Evolutionary conservation across 768 basidiomycete species (phyloP).

Genomic region (Antrodiella citrinella): DNA sequence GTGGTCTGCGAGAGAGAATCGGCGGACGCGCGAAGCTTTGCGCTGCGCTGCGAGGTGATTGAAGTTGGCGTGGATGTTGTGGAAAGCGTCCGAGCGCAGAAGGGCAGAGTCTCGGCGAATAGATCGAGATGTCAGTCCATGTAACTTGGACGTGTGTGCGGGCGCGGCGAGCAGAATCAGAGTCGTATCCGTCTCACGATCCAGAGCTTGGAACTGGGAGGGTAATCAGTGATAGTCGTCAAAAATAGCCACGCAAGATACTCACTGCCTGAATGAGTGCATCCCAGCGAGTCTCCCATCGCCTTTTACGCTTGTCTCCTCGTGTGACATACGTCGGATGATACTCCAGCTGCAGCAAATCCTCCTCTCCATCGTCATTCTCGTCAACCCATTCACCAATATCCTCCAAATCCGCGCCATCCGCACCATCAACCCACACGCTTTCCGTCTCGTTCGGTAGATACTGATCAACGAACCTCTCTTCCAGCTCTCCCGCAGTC

Average conservation of each 20-base stretch:
- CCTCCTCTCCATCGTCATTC: conserved; percentile 55
- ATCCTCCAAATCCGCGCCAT: conserved; percentile 21
- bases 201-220: conserved; percentile 64
- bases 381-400: conserved; percentile 67
- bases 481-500: conserved; percentile 65
- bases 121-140: conserved; percentile 57
- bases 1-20: conserved; percentile 41
- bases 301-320: conserved; percentile 55
- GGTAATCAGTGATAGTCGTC: not conserved
- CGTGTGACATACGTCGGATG: conserved; percentile 65
- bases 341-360: conserved; percentile 67
- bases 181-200: conserved; percentile 75
- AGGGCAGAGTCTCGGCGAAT: conserved; percentile 50
- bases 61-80: conserved; percentile 49
- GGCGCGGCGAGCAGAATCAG: conserved; percentile 70
- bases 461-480: conserved; percentile 15
- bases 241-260: conserved; percentile 8
- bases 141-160: conserved; percentile 60
- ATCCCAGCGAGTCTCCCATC: conserved; percentile 76
- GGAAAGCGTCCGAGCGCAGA: conserved; percentile 39
- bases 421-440: conserved; percentile 29
- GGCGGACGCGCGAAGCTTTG: conserved; percentile 32
- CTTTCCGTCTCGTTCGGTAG: conserved; percentile 14
- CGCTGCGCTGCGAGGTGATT: conserved; percentile 50
- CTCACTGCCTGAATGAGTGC: conserved; percentile 63